Base-by-base conservation (phyloP, 2,329 filamentous ascomycete species). In the Apiospora koreana region DNA sequence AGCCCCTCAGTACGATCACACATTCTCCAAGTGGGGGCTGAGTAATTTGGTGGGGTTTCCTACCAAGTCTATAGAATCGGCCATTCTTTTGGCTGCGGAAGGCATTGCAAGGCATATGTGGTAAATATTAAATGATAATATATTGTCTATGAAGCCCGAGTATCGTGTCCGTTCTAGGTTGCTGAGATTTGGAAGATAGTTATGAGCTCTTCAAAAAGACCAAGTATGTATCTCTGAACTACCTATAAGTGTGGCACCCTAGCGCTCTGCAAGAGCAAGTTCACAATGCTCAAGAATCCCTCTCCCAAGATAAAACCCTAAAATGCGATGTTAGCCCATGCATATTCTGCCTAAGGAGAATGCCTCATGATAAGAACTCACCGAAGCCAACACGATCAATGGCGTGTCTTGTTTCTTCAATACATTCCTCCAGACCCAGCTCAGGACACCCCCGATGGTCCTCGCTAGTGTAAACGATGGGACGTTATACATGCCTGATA, bases 391-490 rank as follows among this genome's bases (percentile, higher is more conserved):
- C n/a, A 98, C 92, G 74, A 98, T 94, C 68, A 98, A 88, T 0
- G 91, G 92, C 5, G 95, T 95, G 76, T 91, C 92, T 76, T 85
- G 83, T 77, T 82, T 81, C 76, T 83, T 79, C 79, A 58, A 16
- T 10, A 58, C 81, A 78, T 80, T 83, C 68, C 84, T 86, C 94
- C 94, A 98, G 82, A 93, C 96, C 87, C 93, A 94, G 73, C 89
- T 91, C 38, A 88, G 75, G 9, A 89, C 65, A 0, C 96, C 96
- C 2, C 96, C 96, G 12, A 94, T 89, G 0, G 94, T 93, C 72
- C 96, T 86, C 0, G 96, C 95, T 46, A 99, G 84, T 0, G 96
- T 99, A 79, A 99, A 99, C 0, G 94, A 97, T 0, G 96, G 96
- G 0, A 95, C 94, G 76, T 98, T 99, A 82, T 98, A 99, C 90